Conservation (phyloP, 139 green algal genomes). For the Coelastrella sp. region DNA sequence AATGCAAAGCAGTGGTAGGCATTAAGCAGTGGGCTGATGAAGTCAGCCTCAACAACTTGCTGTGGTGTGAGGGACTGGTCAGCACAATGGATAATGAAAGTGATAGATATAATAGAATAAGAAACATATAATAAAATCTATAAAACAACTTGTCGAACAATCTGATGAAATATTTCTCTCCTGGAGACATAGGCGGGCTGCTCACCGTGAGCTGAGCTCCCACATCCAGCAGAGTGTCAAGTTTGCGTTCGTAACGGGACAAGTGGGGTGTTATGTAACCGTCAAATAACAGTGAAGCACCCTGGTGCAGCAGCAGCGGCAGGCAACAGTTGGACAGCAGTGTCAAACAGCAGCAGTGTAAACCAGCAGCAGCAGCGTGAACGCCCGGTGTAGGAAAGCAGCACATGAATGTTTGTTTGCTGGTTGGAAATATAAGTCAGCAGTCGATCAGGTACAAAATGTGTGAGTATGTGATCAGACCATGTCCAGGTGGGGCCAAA, state of each 20-base stretch:
- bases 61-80: not conserved
- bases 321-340: not conserved
- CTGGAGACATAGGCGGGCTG: not conserved
- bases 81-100: not conserved
- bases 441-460: no score
- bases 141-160: no score
- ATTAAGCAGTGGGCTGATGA: not conserved
- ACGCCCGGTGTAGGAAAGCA: not conserved
- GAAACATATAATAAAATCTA: no score
- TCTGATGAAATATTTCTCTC: no score
- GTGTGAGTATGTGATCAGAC: no score
- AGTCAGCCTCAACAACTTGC: not conserved
- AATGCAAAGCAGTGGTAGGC: no score
- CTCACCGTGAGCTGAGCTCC: conserved; percentile 26
- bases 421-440: not conserved
- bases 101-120: no score
- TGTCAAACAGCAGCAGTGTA: no score
- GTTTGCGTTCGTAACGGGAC: conserved; percentile 37
- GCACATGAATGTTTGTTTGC: not conserved
- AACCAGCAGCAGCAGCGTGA: no score
- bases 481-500: no score
- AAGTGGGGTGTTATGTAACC: conserved; percentile 44
- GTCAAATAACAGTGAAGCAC: conserved; percentile 47
- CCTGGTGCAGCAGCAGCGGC: conserved; percentile 33
- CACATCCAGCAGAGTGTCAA: conserved; percentile 47